Conservation (phyloP, 2,329 filamentous ascomycete species). For the Apiospora aurea region DNA sequence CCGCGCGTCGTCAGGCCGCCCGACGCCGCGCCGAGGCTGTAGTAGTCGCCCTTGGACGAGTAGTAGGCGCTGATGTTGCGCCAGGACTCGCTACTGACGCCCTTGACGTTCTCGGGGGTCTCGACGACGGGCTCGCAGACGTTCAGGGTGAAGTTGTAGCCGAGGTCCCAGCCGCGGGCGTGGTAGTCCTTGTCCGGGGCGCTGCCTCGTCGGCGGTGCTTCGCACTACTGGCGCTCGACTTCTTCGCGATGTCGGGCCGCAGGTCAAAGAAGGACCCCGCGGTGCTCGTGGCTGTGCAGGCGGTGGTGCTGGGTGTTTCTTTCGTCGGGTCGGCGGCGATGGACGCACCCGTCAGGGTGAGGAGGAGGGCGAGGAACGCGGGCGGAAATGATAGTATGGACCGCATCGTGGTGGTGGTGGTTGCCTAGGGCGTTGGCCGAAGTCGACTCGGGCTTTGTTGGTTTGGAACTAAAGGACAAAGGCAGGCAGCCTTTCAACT, state of each 20-base stretch:
- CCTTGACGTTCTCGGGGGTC: slow-evolving; percentile 66
- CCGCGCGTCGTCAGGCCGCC: slow-evolving; percentile 65
- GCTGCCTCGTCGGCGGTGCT: slow-evolving; percentile 46
- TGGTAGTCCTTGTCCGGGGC: slow-evolving; percentile 60
- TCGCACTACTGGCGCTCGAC: slow-evolving; percentile 44
- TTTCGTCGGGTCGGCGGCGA: slow-evolving; percentile 45
- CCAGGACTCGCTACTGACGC: slow-evolving; percentile 68
- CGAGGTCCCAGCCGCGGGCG: slow-evolving; percentile 78
- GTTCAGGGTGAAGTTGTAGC: slow-evolving; percentile 83
- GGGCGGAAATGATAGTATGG: slow-evolving; percentile 33
- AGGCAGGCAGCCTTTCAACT: background rate
- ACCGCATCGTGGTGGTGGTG: slow-evolving; percentile 34
- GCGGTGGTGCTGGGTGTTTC: slow-evolving; percentile 52
- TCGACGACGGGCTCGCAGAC: slow-evolving; percentile 81
- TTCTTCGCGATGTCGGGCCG: slow-evolving; percentile 59
- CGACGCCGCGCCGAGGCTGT: slow-evolving; percentile 76
- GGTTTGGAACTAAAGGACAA: slow-evolving; percentile 24
- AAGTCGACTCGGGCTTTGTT: slow-evolving; percentile 20
- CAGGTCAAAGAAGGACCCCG: slow-evolving; percentile 66
- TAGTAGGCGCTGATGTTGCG: slow-evolving; percentile 84
- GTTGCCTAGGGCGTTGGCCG: slow-evolving; percentile 13
- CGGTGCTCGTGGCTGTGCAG: slow-evolving; percentile 64
- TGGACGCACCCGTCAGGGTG: slow-evolving; percentile 43
- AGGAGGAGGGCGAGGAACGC: slow-evolving; percentile 42
- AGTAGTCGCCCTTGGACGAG: slow-evolving; percentile 67